Conservation (phyloP, 2,329 filamentous ascomycete species). For the Hymenoscyphus repandus region DNA sequence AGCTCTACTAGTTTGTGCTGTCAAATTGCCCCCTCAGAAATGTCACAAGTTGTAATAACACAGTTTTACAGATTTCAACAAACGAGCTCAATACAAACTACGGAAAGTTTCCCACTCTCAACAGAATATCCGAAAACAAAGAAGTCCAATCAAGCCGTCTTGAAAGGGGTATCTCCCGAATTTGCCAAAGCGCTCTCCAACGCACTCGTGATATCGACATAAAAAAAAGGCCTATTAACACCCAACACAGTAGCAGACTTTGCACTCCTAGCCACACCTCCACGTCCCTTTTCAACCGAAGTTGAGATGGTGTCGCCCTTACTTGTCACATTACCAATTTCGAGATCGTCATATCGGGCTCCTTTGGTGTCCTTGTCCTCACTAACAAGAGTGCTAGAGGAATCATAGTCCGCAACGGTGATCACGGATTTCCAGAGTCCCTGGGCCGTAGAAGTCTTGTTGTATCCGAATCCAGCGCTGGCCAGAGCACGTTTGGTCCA, state of each 20-base stretch:
- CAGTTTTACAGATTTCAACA: too few species aligned
- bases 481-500: constrained; percentile 92
- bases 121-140: too few species aligned
- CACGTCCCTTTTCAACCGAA: background rate
- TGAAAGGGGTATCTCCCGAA: background rate
- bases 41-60: too few species aligned
- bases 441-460: constrained; percentile 40
- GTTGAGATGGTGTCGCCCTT: constrained; percentile 2
- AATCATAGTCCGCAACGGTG: constrained; percentile 81
- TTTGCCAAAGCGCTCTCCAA: constrained; percentile 83
- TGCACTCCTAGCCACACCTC: constrained; percentile 41
- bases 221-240: constrained; percentile 87
- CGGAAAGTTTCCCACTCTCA: too few species aligned
- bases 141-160: too few species aligned
- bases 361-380: constrained; percentile 10
- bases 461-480: constrained; percentile 79
- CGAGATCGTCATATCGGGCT: too few species aligned
- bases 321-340: too few species aligned
- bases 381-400: constrained; percentile 50
- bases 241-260: constrained; percentile 65
- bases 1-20: too few species aligned
- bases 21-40: too few species aligned
- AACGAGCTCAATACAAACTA: too few species aligned
- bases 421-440: constrained; percentile 83
- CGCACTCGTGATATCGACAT: constrained; percentile 85